Evolutionary conservation across 306 rosid genomes (phyloP).

Genomic region (Cucumis hystrix): DNA sequence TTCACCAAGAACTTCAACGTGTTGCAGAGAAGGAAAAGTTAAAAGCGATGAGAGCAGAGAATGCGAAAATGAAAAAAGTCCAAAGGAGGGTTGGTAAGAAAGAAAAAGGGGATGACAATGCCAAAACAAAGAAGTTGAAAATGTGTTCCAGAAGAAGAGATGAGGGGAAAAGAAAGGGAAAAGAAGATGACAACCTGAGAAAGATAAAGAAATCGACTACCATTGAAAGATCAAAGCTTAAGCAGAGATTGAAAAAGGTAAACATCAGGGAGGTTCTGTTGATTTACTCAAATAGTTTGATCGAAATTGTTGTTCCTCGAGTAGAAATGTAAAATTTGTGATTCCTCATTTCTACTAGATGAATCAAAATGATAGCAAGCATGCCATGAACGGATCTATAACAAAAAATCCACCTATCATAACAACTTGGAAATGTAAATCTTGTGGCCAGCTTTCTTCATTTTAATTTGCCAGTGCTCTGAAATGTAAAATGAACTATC

Average conservation of each 20-base stretch:
- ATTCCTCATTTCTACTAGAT: background rate
- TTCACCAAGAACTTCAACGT: constrained; percentile 26
- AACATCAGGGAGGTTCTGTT: background rate
- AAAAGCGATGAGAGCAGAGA: constrained; percentile 40
- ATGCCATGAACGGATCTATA: background rate
- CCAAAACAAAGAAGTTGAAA: constrained; percentile 7
- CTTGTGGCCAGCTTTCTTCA: background rate
- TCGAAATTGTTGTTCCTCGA: background rate
- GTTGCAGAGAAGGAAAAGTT: constrained; percentile 32
- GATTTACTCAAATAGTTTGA: background rate
- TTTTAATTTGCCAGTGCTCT: background rate
- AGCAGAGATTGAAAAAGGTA: constrained; percentile 42
- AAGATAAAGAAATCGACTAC: constrained; percentile 21
- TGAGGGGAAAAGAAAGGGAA: constrained; percentile 4
- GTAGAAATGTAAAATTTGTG: background rate
- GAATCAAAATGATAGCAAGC: background rate
- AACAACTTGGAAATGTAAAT: background rate
- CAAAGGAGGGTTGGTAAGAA: constrained; percentile 30
- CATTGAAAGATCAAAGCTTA: constrained; percentile 17
- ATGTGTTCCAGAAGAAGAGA: background rate
- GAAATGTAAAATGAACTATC: background rate
- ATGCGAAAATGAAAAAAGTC: constrained; percentile 33
- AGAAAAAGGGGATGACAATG: constrained; percentile 18
- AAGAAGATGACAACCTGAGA: constrained; percentile 15
- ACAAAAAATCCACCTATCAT: background rate